Conservation (phyloP, 2,329 filamentous ascomycete species). For the Penicillium sp. region DNA sequence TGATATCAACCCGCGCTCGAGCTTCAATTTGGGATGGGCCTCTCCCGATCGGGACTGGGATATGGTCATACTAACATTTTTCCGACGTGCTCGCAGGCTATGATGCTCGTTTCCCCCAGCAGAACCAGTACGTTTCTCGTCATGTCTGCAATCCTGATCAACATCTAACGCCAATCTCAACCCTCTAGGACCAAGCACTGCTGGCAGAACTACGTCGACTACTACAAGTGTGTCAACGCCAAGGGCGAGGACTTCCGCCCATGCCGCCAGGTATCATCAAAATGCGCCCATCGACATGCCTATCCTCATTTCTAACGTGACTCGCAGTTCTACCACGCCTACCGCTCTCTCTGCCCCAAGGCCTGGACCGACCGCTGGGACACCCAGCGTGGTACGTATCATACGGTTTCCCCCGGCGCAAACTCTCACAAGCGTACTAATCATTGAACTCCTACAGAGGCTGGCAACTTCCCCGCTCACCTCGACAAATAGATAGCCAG, state of each 20-base stretch:
- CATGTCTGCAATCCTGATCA: background rate
- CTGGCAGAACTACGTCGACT: conserved; percentile 99
- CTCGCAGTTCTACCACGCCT: conserved; percentile 87
- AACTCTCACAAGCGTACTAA: conserved; percentile 10
- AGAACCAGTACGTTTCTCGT: conserved; percentile 62
- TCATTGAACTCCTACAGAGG: conserved; percentile 43
- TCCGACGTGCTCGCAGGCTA: conserved; percentile 67
- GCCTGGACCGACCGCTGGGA: conserved; percentile 95
- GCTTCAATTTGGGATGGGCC: conserved; percentile 8
- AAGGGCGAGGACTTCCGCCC: conserved; percentile 98
- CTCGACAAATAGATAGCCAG: conserved; percentile 48
- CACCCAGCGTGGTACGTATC: conserved; percentile 82
- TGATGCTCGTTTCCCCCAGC: conserved; percentile 98
- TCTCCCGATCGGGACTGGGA: conserved; percentile 17
- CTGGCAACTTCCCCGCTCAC: conserved; percentile 58
- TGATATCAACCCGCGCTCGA: conserved; percentile 15
- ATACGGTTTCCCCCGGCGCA: conserved; percentile 6
- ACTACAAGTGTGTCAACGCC: conserved; percentile 98
- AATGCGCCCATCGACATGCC: background rate
- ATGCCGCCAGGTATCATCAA: conserved; percentile 78
- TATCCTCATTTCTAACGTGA: conserved; percentile 8
- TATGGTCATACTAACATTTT: conserved; percentile 34
- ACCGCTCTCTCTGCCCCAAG: conserved; percentile 95
- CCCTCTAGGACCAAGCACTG: conserved; percentile 81
- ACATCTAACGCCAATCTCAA: conserved; percentile 15